Evolutionary conservation across 2,329 filamentous ascomycete genomes (phyloP).

Genomic region (Aspergillus luchuensis): DNA sequence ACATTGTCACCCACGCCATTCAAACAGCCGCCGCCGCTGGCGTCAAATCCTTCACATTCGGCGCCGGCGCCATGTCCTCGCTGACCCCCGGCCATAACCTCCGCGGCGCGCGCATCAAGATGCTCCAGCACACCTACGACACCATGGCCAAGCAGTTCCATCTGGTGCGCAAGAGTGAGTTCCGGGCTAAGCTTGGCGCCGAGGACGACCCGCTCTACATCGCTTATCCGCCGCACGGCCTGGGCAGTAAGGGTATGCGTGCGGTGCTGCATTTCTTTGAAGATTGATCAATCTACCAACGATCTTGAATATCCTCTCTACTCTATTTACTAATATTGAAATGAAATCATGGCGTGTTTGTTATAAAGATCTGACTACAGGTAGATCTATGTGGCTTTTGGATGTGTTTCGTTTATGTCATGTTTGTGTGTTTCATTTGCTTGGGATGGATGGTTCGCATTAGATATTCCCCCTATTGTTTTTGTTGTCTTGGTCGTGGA

Average conservation of each 20-base stretch:
- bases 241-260: slow-evolving; percentile 77
- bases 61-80: slow-evolving; percentile 74
- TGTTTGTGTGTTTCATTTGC: background rate
- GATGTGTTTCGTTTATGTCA: background rate
- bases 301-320: too few species aligned
- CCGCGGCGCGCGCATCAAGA: slow-evolving; percentile 75
- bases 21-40: slow-evolving; percentile 61
- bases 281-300: slow-evolving; percentile 42
- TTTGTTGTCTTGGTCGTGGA: background rate
- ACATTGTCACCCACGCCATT: slow-evolving; percentile 73
- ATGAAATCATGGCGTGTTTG: too few species aligned
- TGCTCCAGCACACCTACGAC: slow-evolving; percentile 80
- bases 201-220: slow-evolving; percentile 84
- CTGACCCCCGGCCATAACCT: slow-evolving; percentile 80
- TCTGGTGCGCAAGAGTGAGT: slow-evolving; percentile 81
- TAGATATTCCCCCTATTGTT: slow-evolving; percentile 4
- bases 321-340: too few species aligned
- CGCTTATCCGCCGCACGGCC: slow-evolving; percentile 82
- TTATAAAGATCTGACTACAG: too few species aligned
- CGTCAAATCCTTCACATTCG: slow-evolving; percentile 75
- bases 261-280: slow-evolving; percentile 92
- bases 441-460: background rate
- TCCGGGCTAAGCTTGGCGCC: slow-evolving; percentile 86
- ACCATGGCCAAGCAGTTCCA: slow-evolving; percentile 79
- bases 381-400: too few species aligned